These are phyloP conservation scores for Metschnikowia santaceciliae DNA, from an alignment of 805 yeast genomes.

Conservation along the genomic window DNA sequence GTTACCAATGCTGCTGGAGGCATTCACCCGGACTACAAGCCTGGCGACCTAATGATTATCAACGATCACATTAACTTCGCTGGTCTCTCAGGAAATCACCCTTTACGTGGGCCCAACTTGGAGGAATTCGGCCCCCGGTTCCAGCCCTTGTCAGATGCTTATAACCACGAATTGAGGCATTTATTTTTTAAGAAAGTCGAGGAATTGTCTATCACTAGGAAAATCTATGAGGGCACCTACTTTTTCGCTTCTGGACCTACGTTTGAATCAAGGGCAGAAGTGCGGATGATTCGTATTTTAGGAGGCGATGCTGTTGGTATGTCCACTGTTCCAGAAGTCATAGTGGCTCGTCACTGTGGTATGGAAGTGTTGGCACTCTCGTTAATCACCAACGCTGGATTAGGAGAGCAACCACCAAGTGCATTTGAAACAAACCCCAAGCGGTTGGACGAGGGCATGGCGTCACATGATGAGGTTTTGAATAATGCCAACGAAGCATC, in stretches of 20 bases:
- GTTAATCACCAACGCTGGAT: slow-evolving; percentile 80
- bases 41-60: slow-evolving; percentile 90
- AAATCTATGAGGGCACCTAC: slow-evolving; percentile 83
- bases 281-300: slow-evolving; percentile 58
- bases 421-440: slow-evolving; percentile 53
- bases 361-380: slow-evolving; percentile 79
- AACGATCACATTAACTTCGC: slow-evolving; percentile 88
- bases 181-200: slow-evolving; percentile 53
- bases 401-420: slow-evolving; percentile 63
- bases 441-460: slow-evolving; percentile 67
- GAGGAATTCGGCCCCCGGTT: slow-evolving; percentile 81
- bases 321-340: slow-evolving; percentile 97
- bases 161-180: slow-evolving; percentile 68
- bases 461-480: slow-evolving; percentile 88
- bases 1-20: slow-evolving; percentile 99
- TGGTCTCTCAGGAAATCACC: slow-evolving; percentile 85
- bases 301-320: slow-evolving; percentile 97
- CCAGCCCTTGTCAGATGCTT: slow-evolving; percentile 84
- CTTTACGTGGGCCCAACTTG: slow-evolving; percentile 83
- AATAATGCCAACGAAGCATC: slow-evolving; percentile 81
- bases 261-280: slow-evolving; percentile 89
- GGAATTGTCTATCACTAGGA: slow-evolving; percentile 47
- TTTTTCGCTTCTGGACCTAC: slow-evolving; percentile 90
- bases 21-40: slow-evolving; percentile 55
- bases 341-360: slow-evolving; percentile 86